Base-by-base conservation (phyloP, 495 filamentous ascomycete genomes). In the Annulohypoxylon moriforme region DNA sequence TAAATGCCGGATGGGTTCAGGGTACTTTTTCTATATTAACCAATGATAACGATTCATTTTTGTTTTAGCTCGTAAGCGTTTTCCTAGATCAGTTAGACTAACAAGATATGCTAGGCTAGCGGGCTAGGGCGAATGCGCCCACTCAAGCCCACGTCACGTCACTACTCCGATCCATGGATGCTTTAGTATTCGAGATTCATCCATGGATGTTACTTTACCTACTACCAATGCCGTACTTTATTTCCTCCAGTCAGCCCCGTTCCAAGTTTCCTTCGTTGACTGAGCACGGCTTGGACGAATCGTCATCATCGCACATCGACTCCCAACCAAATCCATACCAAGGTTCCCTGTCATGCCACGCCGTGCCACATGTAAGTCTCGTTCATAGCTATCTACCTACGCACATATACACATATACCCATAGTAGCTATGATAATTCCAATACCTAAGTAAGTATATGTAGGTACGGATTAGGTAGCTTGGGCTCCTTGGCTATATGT, bases 121-220 rank as follows among this genome's bases (percentile, higher is more conserved):
- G 44, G 60, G 42, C 66, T 18, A 25, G 55, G 49, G 10, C 34
- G 29, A 44, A 65, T 46, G 33, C 38, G 29, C 42, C 36, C 42
- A 53, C 42, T 60, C 27, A 14, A 40, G 60, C 59, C 60, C 61
- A 71, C 68, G 68, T 71, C 68, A 71, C 68, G 56, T 71, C 67
- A 69, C 56, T 38, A 55, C 38, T 56, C 10, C 11, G 58, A 33
- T n/a, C n/a, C n/a, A n/a, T n/a, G n/a, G n/a, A n/a, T 16, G 33
- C 22, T 34, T 38, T 25, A 20, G 46, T 4, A 70, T 47, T 59
- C 31, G 20, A 69, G 40, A 64, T 69, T 42, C 52, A 64, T 63
- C 46, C 47, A 29, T 52, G 24, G 22, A 25, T 29, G 13, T 24
- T 27, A 50, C 7, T 22, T 7, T 29, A 6, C 42, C 0, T 20